Percentiles rank a stretch among this genome's conserved stretches.
Conservation (phyloP, 164 flowering plant genomes). For the Tinospora cordifolia region DNA sequence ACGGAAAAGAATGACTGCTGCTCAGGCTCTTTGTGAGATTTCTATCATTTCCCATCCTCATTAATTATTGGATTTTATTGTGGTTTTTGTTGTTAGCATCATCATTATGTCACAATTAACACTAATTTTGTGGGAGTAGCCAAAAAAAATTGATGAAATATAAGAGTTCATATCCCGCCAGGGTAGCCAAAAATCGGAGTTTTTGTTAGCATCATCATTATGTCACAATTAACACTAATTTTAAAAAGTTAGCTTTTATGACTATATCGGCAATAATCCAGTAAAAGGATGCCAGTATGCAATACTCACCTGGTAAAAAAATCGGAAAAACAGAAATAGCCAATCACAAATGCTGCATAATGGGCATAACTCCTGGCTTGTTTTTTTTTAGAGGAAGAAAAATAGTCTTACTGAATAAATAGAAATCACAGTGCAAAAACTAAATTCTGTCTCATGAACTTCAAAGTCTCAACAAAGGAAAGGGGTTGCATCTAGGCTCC, state of each 20-base stretch:
- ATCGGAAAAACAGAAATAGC: too few species aligned
- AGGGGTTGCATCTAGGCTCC: too few species aligned
- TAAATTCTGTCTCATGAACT: too few species aligned
- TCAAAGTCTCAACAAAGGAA: too few species aligned
- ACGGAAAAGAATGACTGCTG: slow-evolving; percentile 74
- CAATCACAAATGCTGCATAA: too few species aligned
- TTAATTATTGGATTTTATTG: background rate
- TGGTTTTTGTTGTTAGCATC: background rate
- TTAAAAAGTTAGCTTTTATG: too few species aligned
- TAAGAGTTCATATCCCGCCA: background rate
- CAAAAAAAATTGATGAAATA: background rate
- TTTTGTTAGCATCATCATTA: background rate
- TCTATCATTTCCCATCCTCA: slow-evolving; percentile 1
- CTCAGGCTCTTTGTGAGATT: slow-evolving; percentile 80
- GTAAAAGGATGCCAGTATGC: background rate
- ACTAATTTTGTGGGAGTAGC: background rate
- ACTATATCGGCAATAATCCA: too few species aligned
- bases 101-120: background rate
- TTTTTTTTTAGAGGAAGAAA: too few species aligned
- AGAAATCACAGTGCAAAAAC: too few species aligned
- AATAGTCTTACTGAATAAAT: too few species aligned
- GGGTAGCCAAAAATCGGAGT: too few species aligned
- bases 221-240: background rate
- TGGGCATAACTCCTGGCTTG: too few species aligned
- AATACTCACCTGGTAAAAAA: background rate